Evolutionary conservation across 495 filamentous ascomycete species (phyloP).

Genomic region (Penicillium diatomitis): DNA sequence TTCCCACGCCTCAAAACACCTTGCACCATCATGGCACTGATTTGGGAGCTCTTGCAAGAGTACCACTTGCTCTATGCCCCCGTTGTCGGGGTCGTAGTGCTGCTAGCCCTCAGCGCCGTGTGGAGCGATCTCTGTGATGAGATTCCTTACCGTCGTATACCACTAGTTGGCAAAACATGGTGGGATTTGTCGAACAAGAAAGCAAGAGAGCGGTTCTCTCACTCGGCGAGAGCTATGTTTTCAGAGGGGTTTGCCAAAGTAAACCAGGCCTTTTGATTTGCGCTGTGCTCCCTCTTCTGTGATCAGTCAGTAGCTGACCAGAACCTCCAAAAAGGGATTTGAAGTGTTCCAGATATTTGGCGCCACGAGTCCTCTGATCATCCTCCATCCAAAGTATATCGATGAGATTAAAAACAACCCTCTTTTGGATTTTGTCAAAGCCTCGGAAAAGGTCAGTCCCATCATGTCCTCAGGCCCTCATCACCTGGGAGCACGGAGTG

Average conservation of each 20-base stretch:
- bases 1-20: no score
- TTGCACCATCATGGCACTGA: constrained; percentile 13
- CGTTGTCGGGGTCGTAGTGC: constrained; percentile 10
- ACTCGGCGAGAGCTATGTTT: constrained; percentile 17
- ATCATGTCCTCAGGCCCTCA: constrained; percentile 2
- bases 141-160: constrained; percentile 20
- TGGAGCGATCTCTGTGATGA: constrained; percentile 22
- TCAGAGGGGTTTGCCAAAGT: constrained; percentile 24
- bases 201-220: constrained; percentile 18
- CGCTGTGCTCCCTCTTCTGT: background rate
- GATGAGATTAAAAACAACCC: constrained; percentile 41
- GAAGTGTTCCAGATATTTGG: constrained; percentile 34
- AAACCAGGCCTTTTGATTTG: background rate
- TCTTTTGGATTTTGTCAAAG: constrained; percentile 28
- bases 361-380: constrained; percentile 22
- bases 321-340: constrained; percentile 10
- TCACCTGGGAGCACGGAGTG: background rate
- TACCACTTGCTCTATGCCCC: constrained; percentile 15
- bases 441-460: constrained; percentile 28
- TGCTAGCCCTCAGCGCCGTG: constrained; percentile 14
- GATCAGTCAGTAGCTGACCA: background rate
- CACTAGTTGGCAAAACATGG: constrained; percentile 21
- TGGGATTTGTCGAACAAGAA: constrained; percentile 25
- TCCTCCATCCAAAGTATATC: constrained; percentile 40
- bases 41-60: constrained; percentile 16